Conservation (phyloP, 176 grass and related monocot genomes). For the Alloteropsis semialata region DNA sequence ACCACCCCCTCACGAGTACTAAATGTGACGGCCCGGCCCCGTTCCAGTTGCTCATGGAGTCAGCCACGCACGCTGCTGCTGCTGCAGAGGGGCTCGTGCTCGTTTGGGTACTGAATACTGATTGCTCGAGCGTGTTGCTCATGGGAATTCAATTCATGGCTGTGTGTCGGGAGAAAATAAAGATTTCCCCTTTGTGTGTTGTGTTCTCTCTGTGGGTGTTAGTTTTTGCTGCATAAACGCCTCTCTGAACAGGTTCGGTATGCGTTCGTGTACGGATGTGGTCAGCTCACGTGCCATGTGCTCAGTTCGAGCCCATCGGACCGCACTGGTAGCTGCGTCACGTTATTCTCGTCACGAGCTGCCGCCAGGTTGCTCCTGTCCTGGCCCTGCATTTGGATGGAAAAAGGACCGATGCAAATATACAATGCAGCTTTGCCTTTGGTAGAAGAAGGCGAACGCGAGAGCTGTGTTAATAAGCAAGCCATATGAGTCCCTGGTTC, state of each 20-base stretch:
- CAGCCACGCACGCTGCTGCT: neutral
- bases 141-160: too few species aligned
- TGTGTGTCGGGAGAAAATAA: neutral
- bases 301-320: neutral
- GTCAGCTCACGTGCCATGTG: neutral
- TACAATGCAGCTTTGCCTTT: neutral
- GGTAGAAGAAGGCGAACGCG: neutral
- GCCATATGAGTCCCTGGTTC: neutral
- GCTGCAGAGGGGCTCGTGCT: neutral
- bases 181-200: neutral
- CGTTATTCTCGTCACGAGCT: constrained; percentile 28
- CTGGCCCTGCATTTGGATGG: neutral
- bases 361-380: neutral
- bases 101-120: too few species aligned
- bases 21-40: neutral
- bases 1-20: constrained; percentile 39
- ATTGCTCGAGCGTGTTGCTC: too few species aligned
- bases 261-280: neutral
- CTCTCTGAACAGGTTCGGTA: neutral
- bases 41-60: too few species aligned
- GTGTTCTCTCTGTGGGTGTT: neutral
- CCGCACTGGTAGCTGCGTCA: constrained; percentile 7
- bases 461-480: neutral
- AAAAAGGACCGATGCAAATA: neutral
- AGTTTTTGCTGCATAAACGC: neutral